Evolutionary conservation across 768 basidiomycete genomes (phyloP).

Genomic region (Aureoboletus auriporus): DNA sequence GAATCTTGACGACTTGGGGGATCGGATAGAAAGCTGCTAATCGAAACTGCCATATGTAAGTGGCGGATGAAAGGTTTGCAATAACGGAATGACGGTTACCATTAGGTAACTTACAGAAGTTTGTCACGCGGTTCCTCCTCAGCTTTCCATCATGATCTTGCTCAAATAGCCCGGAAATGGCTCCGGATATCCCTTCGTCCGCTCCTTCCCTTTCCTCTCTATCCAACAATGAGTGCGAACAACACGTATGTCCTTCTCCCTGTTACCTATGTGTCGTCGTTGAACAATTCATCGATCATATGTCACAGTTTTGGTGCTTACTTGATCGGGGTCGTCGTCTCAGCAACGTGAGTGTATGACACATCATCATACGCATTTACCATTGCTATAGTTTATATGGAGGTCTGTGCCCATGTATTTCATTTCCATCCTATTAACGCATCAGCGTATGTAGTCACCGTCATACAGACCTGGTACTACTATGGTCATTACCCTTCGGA

Average conservation of each 20-base stretch:
- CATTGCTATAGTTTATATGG: slow-evolving; percentile 43
- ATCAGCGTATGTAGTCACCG: slow-evolving; percentile 39
- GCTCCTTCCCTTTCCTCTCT: neutral
- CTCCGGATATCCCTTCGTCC: neutral
- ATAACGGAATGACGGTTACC: slow-evolving; percentile 20
- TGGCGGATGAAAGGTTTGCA: slow-evolving; percentile 23
- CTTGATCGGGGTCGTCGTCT: slow-evolving; percentile 51
- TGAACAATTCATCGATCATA: slow-evolving; percentile 1
- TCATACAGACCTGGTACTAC: slow-evolving; percentile 57
- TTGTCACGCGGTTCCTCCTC: slow-evolving; percentile 6
- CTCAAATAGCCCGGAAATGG: slow-evolving; percentile 3
- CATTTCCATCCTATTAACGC: slow-evolving; percentile 5
- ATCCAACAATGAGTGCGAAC: slow-evolving; percentile 25
- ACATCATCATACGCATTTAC: neutral
- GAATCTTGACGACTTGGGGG: slow-evolving; percentile 9
- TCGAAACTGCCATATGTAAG: slow-evolving; percentile 16
- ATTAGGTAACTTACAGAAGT: neutral
- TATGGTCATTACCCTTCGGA: slow-evolving; percentile 47
- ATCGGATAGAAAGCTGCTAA: slow-evolving; percentile 8
- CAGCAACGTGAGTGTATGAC: slow-evolving; percentile 41
- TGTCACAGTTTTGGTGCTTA: slow-evolving; percentile 47
- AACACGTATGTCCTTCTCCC: slow-evolving; percentile 33
- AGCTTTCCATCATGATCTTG: neutral
- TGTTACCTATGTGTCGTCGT: neutral
- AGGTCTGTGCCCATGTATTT: slow-evolving; percentile 30